Evolutionary conservation across 176 grass and related monocot species (phyloP).

Genomic region (Musa itinerans): DNA sequence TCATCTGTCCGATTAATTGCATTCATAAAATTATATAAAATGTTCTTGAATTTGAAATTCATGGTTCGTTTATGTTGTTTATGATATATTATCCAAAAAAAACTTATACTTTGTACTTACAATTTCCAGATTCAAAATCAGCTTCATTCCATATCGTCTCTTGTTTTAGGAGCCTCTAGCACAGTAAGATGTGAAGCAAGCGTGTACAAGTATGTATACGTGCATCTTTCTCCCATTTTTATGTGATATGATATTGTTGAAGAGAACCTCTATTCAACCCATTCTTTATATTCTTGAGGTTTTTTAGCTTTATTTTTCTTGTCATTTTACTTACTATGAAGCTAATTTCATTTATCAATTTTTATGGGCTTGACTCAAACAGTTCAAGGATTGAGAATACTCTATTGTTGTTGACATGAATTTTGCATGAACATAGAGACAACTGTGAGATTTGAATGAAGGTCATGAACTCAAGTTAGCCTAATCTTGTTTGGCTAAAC

Average conservation of each 20-base stretch:
- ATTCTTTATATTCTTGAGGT: not conserved
- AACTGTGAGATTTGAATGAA: not conserved
- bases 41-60: not conserved
- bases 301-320: not conserved
- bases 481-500: not conserved
- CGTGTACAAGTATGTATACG: slow-evolving; percentile 43
- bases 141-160: slow-evolving; percentile 29
- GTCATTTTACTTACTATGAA: not conserved
- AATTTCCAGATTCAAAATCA: slow-evolving; percentile 41
- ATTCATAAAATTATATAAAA: not conserved
- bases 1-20: not conserved
- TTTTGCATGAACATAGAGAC: not conserved
- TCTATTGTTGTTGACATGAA: not conserved
- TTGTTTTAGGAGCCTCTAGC: slow-evolving; percentile 27
- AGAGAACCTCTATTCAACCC: no score
- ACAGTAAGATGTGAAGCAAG: slow-evolving; percentile 45
- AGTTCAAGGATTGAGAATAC: not conserved
- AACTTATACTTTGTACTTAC: slow-evolving; percentile 1
- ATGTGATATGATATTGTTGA: no score
- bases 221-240: not conserved
- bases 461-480: not conserved
- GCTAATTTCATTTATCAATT: no score
- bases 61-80: not conserved
- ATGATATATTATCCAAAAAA: not conserved
- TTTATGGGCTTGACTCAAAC: not conserved